Base-by-base conservation (phyloP, 257 asterid species). In the Gardenia jasminoides region DNA sequence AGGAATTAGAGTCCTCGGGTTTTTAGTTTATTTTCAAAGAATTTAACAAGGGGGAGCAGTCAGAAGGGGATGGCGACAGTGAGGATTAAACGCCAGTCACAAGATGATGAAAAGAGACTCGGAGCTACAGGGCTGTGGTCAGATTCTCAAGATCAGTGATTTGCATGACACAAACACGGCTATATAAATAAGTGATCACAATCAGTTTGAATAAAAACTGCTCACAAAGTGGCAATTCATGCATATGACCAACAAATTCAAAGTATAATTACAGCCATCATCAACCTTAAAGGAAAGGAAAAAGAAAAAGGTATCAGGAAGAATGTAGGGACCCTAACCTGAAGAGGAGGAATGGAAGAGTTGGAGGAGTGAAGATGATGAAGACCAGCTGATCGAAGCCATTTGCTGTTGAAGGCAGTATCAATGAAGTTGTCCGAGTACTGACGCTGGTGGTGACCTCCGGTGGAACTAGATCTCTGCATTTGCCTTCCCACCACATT, bases 361-460 rank as follows among this genome's bases (percentile, higher is more conserved):
- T 75, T 88, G 1, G 97, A 85, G 66, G 97, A 88, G 82, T 93
- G 97, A 7, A 92, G 88, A 82, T 93, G 97, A 80, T 96, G 98
- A 77, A 93, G 82, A 56, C 99, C 98, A 79, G 97, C 97, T 72
- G 99, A 95, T 81, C 93, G 99, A 75, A 93, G 90, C 98, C 99
- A 94, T 76, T 96, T 84, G 39, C 92, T 93, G 54, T 94, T 88
- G 24, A 98, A 89, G 3, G 98, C 88, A 67, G 89, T 74, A 17
- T 94, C 97, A 6, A 87, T 79, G 74, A 86, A 96, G 85, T 96
- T 84, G 71, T 92, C 98, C 71, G 98, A 96, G 86, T 86, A 84
- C 82, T 93, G 99, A 28, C 97, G 90, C 87, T 90, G 97, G 54
- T 96, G 97, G 75, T 93, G 91, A 88, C 91, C 84, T 91, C 84